Evolutionary conservation across 352 stramenopile genomes (phyloP).

Genomic region (Phytopythium boreale): DNA sequence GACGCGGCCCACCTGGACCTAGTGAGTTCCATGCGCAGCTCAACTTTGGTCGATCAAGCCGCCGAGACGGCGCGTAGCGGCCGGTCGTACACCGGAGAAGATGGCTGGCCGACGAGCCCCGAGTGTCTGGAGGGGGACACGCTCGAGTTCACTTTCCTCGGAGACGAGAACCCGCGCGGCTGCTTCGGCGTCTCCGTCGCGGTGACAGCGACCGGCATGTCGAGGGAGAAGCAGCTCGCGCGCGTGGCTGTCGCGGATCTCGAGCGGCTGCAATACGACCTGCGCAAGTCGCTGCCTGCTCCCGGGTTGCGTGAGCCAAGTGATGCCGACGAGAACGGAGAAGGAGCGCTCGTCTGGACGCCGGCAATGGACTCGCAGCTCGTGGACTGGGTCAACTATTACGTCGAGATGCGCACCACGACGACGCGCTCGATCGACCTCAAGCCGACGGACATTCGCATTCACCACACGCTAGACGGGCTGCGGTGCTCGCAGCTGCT

Average conservation of each 20-base stretch:
- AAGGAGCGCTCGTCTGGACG: slow-evolving; percentile 35
- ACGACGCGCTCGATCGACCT: slow-evolving; percentile 52
- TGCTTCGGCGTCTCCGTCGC: slow-evolving; percentile 60
- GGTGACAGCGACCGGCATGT: slow-evolving; percentile 53
- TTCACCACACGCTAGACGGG: slow-evolving; percentile 66
- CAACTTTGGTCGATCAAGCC: slow-evolving; percentile 5
- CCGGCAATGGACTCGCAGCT: slow-evolving; percentile 78
- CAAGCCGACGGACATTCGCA: slow-evolving; percentile 62
- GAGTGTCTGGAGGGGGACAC: slow-evolving; percentile 59
- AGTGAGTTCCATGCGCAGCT: slow-evolving; percentile 13
- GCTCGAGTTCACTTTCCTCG: slow-evolving; percentile 59
- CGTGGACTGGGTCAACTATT: slow-evolving; percentile 85
- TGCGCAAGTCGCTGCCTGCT: slow-evolving; percentile 14
- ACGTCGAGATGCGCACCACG: slow-evolving; percentile 47
- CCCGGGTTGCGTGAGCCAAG: neutral
- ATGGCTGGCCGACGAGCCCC: slow-evolving; percentile 41
- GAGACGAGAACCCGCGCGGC: slow-evolving; percentile 50
- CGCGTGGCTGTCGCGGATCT: slow-evolving; percentile 39
- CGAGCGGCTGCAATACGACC: slow-evolving; percentile 25
- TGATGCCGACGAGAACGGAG: neutral
- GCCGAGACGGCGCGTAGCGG: slow-evolving; percentile 18
- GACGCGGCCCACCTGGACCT: slow-evolving; percentile 19
- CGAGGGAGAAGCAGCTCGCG: slow-evolving; percentile 62
- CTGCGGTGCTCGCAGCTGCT: slow-evolving; percentile 72
- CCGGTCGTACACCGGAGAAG: slow-evolving; percentile 34